These are phyloP conservation scores for Oryza meridionalis DNA, from an alignment of 176 grass and related monocot species.

Conservation along the genomic window DNA sequence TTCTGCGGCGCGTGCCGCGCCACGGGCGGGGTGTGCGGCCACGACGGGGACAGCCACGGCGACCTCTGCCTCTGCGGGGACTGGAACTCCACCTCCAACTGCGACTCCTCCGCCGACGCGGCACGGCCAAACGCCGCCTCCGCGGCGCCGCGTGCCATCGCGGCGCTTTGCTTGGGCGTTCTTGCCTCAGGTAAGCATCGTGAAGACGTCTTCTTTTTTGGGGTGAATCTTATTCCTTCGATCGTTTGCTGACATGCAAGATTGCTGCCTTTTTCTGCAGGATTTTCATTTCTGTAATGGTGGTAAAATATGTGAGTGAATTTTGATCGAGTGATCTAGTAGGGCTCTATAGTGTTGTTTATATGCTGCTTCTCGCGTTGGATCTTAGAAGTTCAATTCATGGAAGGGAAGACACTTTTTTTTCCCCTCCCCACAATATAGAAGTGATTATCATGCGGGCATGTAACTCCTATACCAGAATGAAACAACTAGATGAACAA, in stretches of 20 bases:
- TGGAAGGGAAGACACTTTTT: too few species aligned
- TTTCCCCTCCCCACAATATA: too few species aligned
- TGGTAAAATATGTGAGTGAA: background rate
- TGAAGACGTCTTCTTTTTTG: background rate
- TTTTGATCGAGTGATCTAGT: slow-evolving; percentile 3
- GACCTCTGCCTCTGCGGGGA: slow-evolving; percentile 82
- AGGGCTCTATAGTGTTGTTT: background rate
- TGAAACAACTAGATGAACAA: too few species aligned
- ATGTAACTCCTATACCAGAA: too few species aligned
- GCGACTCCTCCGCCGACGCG: slow-evolving; percentile 58
- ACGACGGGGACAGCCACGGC: slow-evolving; percentile 58
- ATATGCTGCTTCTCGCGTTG: background rate
- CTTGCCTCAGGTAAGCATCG: slow-evolving; percentile 40
- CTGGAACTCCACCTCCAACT: slow-evolving; percentile 93
- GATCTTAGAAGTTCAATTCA: too few species aligned
- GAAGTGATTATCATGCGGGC: too few species aligned
- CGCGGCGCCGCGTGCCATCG: background rate
- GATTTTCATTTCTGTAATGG: slow-evolving; percentile 20
- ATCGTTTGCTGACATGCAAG: background rate
- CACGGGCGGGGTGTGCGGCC: slow-evolving; percentile 87
- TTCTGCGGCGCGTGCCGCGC: slow-evolving; percentile 91
- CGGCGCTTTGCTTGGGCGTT: slow-evolving; percentile 11
- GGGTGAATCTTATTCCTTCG: background rate
- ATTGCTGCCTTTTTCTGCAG: slow-evolving; percentile 1
- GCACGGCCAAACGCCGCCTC: background rate